Evolutionary conservation across 2,329 filamentous ascomycete species (phyloP), one percentile per base, ranked within the genome.

Genomic region (Endoconidiophora polonica): DNA sequence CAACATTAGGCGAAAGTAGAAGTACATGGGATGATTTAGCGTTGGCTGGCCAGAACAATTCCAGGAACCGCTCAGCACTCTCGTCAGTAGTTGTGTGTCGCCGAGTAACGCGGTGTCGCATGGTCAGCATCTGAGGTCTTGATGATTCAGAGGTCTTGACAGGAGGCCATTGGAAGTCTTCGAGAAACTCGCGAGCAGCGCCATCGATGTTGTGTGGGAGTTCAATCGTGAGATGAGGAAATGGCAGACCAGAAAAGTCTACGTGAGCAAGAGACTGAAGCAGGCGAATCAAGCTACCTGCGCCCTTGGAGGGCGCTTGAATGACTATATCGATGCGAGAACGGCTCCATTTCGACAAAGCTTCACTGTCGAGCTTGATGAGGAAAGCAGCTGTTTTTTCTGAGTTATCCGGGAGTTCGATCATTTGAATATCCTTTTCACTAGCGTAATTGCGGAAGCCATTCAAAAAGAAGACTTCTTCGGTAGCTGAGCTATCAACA

Each of bases 171-270:
- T 69, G 66, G 55, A 86, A 85, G 0, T 59, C 62, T 44, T 75
- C 65, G 9, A 94, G 61, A 55, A 79, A 86, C 12, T 66, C 65
- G 47, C 76, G 69, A 4, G 84, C 75, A 2, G 77, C 69, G 2
- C 69, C 62, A 57, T 94, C 86, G 16, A 88, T 67, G 26, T 76
- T 66, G 24, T 76, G 67, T 0, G 88, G 86, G 5, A 98, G 70
- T 60, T 96, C 88, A 46, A 96, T 78, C 2, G 83, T 94, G 44
- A 98, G 68, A 54, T 83, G 79, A 2, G 88, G 88, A 2, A 74
- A 66, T 1, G 73, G 68, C 40, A 82, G 69, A 0, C 81, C 80
- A 44, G 77, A 73, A 60, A 87, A 90, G 60, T 95, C 86, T 4
- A 85, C 86, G 5, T 68, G 67, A 54, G 74, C 70, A 23, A 98